phyloP scores from a whole-genome alignment of 257 asterid genomes.

The Solanum pennellii region DNA sequence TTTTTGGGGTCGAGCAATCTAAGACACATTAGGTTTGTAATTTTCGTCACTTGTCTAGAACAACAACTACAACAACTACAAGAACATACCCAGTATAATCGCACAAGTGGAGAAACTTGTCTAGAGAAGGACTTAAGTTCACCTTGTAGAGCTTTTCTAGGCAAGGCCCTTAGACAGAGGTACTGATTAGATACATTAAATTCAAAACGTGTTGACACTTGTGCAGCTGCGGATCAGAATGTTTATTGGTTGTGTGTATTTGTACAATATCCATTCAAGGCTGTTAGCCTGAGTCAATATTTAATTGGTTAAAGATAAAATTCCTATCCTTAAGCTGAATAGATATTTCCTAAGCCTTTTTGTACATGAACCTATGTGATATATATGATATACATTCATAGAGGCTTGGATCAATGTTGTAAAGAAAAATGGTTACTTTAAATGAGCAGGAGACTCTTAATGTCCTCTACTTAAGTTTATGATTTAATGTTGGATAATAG shows the following conservation, averaged over 20 bases:
- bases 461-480: background rate
- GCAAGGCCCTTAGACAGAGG: background rate
- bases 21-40: background rate
- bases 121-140: background rate
- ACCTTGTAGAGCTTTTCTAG: background rate
- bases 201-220: background rate
- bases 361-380: background rate
- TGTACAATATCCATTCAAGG: background rate
- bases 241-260: background rate
- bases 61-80: background rate
- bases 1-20: background rate
- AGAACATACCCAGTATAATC: background rate
- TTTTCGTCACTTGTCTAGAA: background rate
- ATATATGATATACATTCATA: background rate
- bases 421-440: background rate
- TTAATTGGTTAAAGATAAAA: background rate
- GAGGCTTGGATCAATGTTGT: background rate
- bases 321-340: background rate
- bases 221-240: background rate
- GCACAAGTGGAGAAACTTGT: background rate
- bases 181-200: background rate
- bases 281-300: background rate
- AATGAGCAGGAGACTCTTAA: background rate
- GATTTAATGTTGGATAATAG: background rate
- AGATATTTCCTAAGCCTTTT: background rate